phyloP scores from a whole-genome alignment of 2,329 filamentous ascomycete genomes.

The Cladobotryum protrusum region DNA sequence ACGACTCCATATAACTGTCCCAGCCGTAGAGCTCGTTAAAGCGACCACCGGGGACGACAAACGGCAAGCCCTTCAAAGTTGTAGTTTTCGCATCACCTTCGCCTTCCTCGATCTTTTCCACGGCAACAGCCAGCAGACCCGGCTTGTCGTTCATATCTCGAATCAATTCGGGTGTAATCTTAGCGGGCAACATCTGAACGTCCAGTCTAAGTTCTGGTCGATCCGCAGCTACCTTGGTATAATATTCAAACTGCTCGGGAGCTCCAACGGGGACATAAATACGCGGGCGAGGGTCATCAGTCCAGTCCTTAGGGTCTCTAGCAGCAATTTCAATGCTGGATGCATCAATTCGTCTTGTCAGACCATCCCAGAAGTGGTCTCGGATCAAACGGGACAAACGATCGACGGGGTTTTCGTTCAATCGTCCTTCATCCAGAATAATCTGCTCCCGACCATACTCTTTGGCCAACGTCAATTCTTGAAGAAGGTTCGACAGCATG shows the following conservation, averaged over 20 bases:
- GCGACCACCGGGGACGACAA: conserved; percentile 92
- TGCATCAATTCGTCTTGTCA: conserved; percentile 86
- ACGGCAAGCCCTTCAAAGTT: conserved; percentile 74
- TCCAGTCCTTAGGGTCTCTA: conserved; percentile 93
- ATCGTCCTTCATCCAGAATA: conserved; percentile 79
- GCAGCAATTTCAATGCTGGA: conserved; percentile 82
- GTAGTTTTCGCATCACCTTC: conserved; percentile 60
- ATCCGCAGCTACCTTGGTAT: conserved; percentile 69
- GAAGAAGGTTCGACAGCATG: conserved; percentile 92
- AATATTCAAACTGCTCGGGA: conserved; percentile 86
- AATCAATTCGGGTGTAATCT: conserved; percentile 75
- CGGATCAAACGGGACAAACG: conserved; percentile 80
- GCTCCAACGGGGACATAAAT: conserved; percentile 85
- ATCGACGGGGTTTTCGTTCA: conserved; percentile 93
- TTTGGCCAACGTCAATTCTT: conserved; percentile 89
- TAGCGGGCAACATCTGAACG: conserved; percentile 69
- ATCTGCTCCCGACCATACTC: conserved; percentile 86
- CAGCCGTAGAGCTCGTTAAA: conserved; percentile 99
- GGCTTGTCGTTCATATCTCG: conserved; percentile 80
- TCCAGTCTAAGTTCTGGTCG: conserved; percentile 81
- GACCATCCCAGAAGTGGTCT: conserved; percentile 84
- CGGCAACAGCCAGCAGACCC: conserved; percentile 81
- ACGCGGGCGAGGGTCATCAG: conserved; percentile 75
- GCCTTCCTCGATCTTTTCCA: conserved; percentile 65
- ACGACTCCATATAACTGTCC: conserved; percentile 98